Conservation (phyloP, 331 rosid species). For the Stylosanthes scabra region DNA sequence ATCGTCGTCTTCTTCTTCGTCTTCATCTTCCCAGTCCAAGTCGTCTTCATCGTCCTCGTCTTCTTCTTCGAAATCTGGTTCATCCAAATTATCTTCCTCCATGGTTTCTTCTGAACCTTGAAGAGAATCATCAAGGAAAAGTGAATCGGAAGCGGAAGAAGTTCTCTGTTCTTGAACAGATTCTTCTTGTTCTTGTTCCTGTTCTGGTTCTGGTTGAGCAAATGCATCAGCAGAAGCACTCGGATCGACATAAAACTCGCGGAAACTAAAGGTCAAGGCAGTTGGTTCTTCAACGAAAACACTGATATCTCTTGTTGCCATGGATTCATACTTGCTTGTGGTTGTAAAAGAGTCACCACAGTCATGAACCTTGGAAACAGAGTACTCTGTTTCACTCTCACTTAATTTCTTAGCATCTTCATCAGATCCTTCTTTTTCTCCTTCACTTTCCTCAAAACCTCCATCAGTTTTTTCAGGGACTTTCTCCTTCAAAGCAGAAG, state of each 20-base stretch:
- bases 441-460: not conserved
- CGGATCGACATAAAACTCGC: constrained; percentile 39
- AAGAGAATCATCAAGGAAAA: constrained; percentile 14
- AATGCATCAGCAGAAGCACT: constrained; percentile 8
- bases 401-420: not conserved
- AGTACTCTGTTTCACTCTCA: constrained; percentile 26
- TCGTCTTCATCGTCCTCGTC: constrained; percentile 49
- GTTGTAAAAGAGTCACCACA: not conserved
- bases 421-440: not conserved
- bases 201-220: not conserved
- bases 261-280: constrained; percentile 42
- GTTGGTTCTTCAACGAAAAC: constrained; percentile 51
- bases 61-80: constrained; percentile 36
- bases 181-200: constrained; percentile 25
- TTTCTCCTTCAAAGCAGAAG: not conserved
- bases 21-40: constrained; percentile 49
- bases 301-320: constrained; percentile 21
- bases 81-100: constrained; percentile 25
- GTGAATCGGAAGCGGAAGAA: constrained; percentile 1
- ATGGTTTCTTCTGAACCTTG: constrained; percentile 22
- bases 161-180: constrained; percentile 27
- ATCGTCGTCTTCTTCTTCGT: constrained; percentile 52
- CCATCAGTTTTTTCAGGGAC: not conserved
- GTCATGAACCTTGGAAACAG: constrained; percentile 12
- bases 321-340: constrained; percentile 34